Percentiles rank a stretch among this genome's conserved stretches.
phyloP scores from a whole-genome alignment of 2,329 filamentous ascomycete species.

The Neodidymelliopsis sp. region DNA sequence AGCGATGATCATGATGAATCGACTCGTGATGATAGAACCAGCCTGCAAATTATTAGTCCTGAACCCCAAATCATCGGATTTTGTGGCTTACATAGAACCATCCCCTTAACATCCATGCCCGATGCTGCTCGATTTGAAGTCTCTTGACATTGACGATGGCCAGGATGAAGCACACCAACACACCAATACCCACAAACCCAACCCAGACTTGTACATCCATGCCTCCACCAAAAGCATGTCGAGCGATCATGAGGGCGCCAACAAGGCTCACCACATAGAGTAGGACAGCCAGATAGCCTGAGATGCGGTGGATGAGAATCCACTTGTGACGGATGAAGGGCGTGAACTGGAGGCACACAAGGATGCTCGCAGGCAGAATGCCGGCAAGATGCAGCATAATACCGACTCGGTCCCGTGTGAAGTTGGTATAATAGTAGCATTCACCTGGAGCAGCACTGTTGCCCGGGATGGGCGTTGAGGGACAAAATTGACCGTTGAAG shows the following conservation, averaged over 20 bases:
- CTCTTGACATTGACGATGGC: constrained; percentile 65
- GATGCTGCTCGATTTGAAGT: constrained; percentile 60
- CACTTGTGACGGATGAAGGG: constrained; percentile 56
- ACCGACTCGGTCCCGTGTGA: constrained; percentile 45
- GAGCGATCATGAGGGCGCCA: constrained; percentile 62
- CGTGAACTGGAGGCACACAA: constrained; percentile 53
- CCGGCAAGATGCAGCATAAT: constrained; percentile 54
- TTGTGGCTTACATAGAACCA: constrained; percentile 37
- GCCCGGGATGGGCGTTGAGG: constrained; percentile 4
- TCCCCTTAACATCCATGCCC: constrained; percentile 40
- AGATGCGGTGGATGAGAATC: constrained; percentile 65
- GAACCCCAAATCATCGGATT: background rate
- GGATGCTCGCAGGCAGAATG: constrained; percentile 51
- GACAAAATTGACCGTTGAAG: constrained; percentile 47
- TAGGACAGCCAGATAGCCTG: constrained; percentile 63
- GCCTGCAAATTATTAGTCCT: constrained; percentile 43
- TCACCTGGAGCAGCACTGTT: constrained; percentile 51
- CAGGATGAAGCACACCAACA: constrained; percentile 54
- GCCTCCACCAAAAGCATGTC: constrained; percentile 62
- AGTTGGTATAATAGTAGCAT: constrained; percentile 53
- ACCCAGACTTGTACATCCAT: constrained; percentile 58
- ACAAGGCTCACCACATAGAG: constrained; percentile 57
- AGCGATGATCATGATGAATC: constrained; percentile 57
- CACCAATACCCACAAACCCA: constrained; percentile 56
- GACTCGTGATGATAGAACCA: constrained; percentile 61